Evolutionary conservation across 2,329 filamentous ascomycete genomes (phyloP), one percentile per base, ranked within the genome.

Genomic region (Clarireedia paspali): DNA sequence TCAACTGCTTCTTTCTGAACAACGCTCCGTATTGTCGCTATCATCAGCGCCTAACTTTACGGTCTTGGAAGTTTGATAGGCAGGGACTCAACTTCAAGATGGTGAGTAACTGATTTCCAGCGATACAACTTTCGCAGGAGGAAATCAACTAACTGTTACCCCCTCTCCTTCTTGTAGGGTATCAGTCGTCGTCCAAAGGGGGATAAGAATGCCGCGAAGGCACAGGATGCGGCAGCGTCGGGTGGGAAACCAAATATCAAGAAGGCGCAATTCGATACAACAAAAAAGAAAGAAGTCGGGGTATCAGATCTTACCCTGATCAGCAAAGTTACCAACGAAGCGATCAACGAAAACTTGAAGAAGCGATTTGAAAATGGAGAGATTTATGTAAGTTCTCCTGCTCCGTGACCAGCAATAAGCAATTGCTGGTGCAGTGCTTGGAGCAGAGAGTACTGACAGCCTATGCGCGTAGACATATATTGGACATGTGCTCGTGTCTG

Each of bases 241-340:
- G 62, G 60, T 40, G 60, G 64, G 38, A 68, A 69, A 57, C 67
- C 84, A 60, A 89, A 89, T 73, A 89, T 95, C 65, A 92, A 91
- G 75, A 97, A 97, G 77, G 94, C 94, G 61, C 89, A 89, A 59
- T 99, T 95, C 74, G 94, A 99, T 72, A 89, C 85, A 59, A 89
- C 86, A 63, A 97, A 97, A 81, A 99, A 97, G 85, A 97, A 96
- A 82, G 91, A 99, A 74, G 94, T 99, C 66, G 94, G 94, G 63
- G 94, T 99, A 54, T 96, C 94, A 55, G 94, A 99, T 78, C 81
- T 99, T 71, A 99, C 94, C 4, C 79, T 99, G 67, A 87, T 99
- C 70, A 96, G 91, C 79, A 97, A 97, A 74, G 95, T 99, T 63
- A 96, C 91, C 63, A 97, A 99, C 73, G 94, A 99, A 73, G 91